These are phyloP conservation scores for Solanum aculeatissimum DNA, from an alignment of 305 asterid species.

Conservation along the genomic window DNA sequence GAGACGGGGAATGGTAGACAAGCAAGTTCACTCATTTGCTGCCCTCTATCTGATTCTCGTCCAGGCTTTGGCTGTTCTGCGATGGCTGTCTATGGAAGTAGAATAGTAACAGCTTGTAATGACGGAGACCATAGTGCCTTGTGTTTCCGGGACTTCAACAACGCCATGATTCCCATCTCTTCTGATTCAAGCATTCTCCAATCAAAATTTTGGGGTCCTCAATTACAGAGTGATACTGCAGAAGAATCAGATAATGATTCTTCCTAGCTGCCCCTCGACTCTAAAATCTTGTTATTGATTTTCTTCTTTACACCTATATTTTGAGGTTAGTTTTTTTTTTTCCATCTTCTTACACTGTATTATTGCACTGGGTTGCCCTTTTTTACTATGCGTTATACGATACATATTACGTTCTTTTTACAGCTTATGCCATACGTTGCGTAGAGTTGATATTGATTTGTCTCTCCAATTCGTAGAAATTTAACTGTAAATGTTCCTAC, in stretches of 20 bases:
- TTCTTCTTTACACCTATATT: background rate
- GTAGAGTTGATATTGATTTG: background rate
- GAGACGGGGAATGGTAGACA: slow-evolving; percentile 29
- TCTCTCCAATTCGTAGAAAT: background rate
- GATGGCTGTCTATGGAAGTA: slow-evolving; percentile 47
- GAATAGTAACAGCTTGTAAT: slow-evolving; percentile 32
- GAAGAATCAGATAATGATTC: background rate
- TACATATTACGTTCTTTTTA: background rate
- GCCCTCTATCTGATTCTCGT: background rate
- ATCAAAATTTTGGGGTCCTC: slow-evolving; percentile 51
- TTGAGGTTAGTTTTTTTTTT: background rate
- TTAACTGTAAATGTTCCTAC: background rate
- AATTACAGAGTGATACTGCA: slow-evolving; percentile 21
- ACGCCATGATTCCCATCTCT: slow-evolving; percentile 16
- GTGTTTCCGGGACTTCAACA: slow-evolving; percentile 35
- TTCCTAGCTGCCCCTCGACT: background rate
- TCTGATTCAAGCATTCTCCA: slow-evolving; percentile 8
- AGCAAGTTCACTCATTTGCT: slow-evolving; percentile 25
- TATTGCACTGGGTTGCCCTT: too few relatives aligned
- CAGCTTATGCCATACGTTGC: background rate
- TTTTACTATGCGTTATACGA: too few relatives aligned
- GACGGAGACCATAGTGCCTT: background rate
- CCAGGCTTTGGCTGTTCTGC: slow-evolving; percentile 39
- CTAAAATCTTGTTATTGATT: background rate
- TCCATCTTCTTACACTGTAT: background rate